Evolutionary conservation across 768 basidiomycete genomes (phyloP), one percentile per base, ranked within the genome.

Genomic region (Boletus speciosus): DNA sequence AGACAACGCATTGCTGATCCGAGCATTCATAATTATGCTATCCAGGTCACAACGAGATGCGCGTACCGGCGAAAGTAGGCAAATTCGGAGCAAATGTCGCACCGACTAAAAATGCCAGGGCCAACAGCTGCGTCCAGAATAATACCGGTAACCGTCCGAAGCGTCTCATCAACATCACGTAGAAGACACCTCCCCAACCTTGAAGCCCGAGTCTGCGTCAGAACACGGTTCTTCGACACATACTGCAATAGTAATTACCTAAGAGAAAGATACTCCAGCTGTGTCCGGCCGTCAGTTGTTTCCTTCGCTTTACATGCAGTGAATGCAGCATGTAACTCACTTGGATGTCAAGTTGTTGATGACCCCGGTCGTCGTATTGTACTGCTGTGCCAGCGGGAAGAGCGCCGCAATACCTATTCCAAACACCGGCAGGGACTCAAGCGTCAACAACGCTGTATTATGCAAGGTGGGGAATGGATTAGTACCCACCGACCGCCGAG

Each of bases 331-430:
- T 6, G 19, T 6, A 12, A 29, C 67, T 59, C 19, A 67, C 65
- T 70, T 78, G 19, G 77, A 79, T 14, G 81, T 82, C 50, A 81
- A 51, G 50, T 80, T 72, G 55, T 82, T 81, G 59, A 82, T 79
- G 8, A 73, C 73, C 12, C 71, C 74, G 2, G 79, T 69, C 0
- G 75, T 79, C 10, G 81, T 79, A 8, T 74, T 27, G 59, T 69
- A 80, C 54, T 77, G 72, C 6, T 57, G 54, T 0, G 81, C 78
- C 3, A 82, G 70, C 1, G 69, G 67, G 53, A 82, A 82, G 15
- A 82, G 66, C 1, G 70, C 63, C 12, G 81, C 80, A 50, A 82
- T 82, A 52, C 78, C 78, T 78, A 49, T 41, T 27, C 16, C 51
- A 39, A 36, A 45, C n/a, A 8, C 12, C 16, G 14, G 7, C 25